Conservation (phyloP, 345 rosid species). For the Eucalyptus dawsonii region DNA sequence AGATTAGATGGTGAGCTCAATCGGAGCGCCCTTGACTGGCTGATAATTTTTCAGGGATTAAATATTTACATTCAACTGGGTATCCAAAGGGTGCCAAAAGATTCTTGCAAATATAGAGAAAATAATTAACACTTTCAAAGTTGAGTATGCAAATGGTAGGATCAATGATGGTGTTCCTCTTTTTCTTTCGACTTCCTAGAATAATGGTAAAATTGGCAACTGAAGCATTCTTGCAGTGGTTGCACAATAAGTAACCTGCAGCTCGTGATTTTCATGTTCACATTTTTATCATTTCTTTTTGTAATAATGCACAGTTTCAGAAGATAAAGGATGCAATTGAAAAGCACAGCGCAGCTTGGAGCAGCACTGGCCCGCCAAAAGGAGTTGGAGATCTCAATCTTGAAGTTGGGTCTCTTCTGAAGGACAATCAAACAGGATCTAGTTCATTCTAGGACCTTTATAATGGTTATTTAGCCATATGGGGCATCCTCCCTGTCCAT, state of each 20-base stretch:
- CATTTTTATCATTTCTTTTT: background rate
- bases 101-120: background rate
- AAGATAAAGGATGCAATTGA: constrained; percentile 31
- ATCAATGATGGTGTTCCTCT: background rate
- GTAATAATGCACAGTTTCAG: constrained; percentile 16
- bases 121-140: background rate
- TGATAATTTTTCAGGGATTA: background rate
- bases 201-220: background rate
- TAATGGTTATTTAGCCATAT: background rate
- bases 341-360: constrained; percentile 9
- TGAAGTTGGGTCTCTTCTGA: background rate
- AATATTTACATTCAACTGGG: background rate
- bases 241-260: background rate
- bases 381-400: constrained; percentile 20
- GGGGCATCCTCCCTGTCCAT: background rate
- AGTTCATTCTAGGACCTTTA: background rate
- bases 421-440: constrained; percentile 6
- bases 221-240: background rate
- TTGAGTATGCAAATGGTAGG: background rate
- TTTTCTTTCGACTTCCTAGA: background rate
- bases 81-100: background rate
- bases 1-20: background rate
- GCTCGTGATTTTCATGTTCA: background rate
- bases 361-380: constrained; percentile 11
- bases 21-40: background rate